Base-by-base conservation (phyloP, 257 asterid species). In the Craterostigma plantagineum region DNA sequence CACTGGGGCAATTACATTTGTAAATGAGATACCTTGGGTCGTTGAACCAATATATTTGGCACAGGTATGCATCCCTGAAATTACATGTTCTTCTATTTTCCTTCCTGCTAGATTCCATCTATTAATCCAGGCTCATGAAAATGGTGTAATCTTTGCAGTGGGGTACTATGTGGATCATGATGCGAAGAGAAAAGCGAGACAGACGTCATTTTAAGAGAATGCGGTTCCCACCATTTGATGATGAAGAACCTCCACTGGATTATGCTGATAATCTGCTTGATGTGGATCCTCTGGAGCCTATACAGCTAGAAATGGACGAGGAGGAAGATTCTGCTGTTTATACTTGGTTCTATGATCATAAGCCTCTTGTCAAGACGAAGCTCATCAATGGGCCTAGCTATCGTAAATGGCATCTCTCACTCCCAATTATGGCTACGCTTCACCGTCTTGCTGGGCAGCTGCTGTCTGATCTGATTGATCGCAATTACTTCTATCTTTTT, bases 121-220 rank as follows among this genome's bases (percentile, higher is more conserved):
- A 4, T 46, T 2, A 8, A 9, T 18, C 9, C 9, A 10, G n/a
- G 43, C 11, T 49, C 3, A 51, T 38, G 44, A 33, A 7, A 17
- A 33, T 30, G 16, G 14, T 39, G 38, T 16, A 12, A 18, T 35
- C 50, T 38, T 58, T 63, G 33, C 75, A 86, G 95, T 90, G 98
- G 98, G 98, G 98, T 34, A 64, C 93, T 2, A 90, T 90, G 98
- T 90, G 98, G 98, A 90, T 90, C 48, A 90, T n/a, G n/a, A 90
- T 90, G 98, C 70, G 98, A 38, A 71, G 98, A 59, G 98, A 90
- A 75, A 90, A 90, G 78, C 72, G 98, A 65, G 98, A 90, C 62
- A 59, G 98, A 0, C 73, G 95, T 0, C 95, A 90, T 75, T 90
- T 90, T 67, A 90, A 90, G 72, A 90, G 98, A 45, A 90, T 90